Conservation (phyloP, 352 stramenopile species). For the Pythium grandisporangium region DNA sequence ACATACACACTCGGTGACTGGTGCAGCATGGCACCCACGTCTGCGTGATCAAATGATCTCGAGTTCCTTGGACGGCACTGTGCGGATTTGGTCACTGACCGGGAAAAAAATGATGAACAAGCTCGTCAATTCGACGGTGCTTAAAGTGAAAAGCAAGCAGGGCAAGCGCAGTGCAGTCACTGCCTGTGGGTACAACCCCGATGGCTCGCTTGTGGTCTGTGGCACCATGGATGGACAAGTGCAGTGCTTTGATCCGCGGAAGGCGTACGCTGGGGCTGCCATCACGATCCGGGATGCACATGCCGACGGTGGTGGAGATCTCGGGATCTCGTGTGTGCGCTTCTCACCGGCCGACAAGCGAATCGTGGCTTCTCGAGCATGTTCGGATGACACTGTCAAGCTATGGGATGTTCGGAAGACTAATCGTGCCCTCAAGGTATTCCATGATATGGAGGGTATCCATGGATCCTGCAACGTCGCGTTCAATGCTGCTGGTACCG, state of each 20-base stretch:
- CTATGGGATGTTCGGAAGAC: slow-evolving; percentile 74
- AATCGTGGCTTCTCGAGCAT: slow-evolving; percentile 62
- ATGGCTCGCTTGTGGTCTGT: slow-evolving; percentile 49
- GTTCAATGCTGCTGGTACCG: slow-evolving; percentile 70
- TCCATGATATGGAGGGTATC: slow-evolving; percentile 46
- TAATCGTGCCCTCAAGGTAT: slow-evolving; percentile 50
- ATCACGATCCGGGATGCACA: slow-evolving; percentile 64
- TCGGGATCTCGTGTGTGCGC: slow-evolving; percentile 60
- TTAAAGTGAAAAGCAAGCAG: slow-evolving; percentile 76
- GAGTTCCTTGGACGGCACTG: slow-evolving; percentile 69
- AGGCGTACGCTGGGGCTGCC: slow-evolving; percentile 50
- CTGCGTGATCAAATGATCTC: slow-evolving; percentile 69
- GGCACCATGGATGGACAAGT: slow-evolving; percentile 74
- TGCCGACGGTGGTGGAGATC: slow-evolving; percentile 52
- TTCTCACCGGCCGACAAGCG: slow-evolving; percentile 63
- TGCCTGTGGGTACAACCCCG: slow-evolving; percentile 54
- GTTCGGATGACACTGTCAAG: slow-evolving; percentile 71
- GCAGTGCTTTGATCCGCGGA: slow-evolving; percentile 67
- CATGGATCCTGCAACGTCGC: slow-evolving; percentile 74
- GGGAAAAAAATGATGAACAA: slow-evolving; percentile 69
- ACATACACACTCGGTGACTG: slow-evolving; percentile 68
- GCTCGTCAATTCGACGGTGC: slow-evolving; percentile 70
- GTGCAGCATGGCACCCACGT: slow-evolving; percentile 60
- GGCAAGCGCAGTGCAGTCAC: slow-evolving; percentile 69
- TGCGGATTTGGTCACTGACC: slow-evolving; percentile 64